Evolutionary conservation across 768 basidiomycete species (phyloP), one percentile per base, ranked within the genome.

Genomic region (Kwoniella newhampshirensis): DNA sequence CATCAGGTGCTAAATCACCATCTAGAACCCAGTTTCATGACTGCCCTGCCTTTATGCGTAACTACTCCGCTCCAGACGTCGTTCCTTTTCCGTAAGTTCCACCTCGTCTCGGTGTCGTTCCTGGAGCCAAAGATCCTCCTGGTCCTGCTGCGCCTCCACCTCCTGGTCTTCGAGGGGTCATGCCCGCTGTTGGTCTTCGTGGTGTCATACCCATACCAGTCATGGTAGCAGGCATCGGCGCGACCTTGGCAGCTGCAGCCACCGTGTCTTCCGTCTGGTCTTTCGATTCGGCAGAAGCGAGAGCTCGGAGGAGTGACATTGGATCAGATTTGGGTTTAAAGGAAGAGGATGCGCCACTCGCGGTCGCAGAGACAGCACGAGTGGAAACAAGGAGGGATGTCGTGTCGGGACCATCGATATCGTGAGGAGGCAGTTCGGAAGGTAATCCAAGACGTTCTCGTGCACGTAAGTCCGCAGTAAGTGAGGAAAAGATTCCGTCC

Each of bases 401-500:
- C 4, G 64, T 36, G 50, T 74, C 70, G 6, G 64, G 60, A n/a
- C 53, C 57, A 43, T 63, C 63, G 9, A 52, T 25, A 3, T 61
- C 57, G 40, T 42, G 35, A 2, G 53, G 39, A n/a, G 43, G 43
- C 9, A 50, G 20, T 26, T 23, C 23, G 23, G 51, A 12, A 28
- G 47, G 18, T 21, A 47, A 15, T 13, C 47, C 45, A 18, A 58
- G 35, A 25, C 53, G 40, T 23, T 74, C 73, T 21, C 69, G 65
- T 37, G 60, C 59, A 11, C 66, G 62, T 2, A 76, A 59, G 39
- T 76, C 75, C 6, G 67, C 60, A 2, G 69, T 53, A 12, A 76
- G 67, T 1, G 69, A 59, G 11, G 69, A 59, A 59, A 76, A 76
- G 32, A 76, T 69, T n/a, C 75, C 75, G 51, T 76, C 75, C 30